Evolutionary conservation across 495 filamentous ascomycete genomes (phyloP), one percentile per base, ranked within the genome.

Genomic region (Zalerion maritima): DNA sequence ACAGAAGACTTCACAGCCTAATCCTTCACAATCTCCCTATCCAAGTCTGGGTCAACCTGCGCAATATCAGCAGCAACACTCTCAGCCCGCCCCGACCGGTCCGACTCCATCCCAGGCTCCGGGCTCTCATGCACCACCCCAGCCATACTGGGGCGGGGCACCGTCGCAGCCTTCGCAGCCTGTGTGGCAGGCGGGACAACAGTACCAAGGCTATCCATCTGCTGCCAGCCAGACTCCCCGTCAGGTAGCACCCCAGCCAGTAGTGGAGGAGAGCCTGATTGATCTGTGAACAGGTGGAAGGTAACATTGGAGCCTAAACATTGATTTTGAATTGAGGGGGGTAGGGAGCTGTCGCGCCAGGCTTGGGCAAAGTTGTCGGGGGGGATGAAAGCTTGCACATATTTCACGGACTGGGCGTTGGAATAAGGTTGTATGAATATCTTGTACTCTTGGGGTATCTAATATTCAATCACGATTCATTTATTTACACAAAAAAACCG

Each of bases 251-350:
- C 64, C 68, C 33, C 60, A 71, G 31, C 62, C 71, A 7, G 67
- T 71, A 9, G 62, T 82, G 33, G 87, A 96, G 54, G 87, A 96
- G 54, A 85, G 79, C 43, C 57, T 96, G 51, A 96, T 96, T 55
- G 87, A 96, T 46, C 58, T 82, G 32, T 82, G 55, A 54, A 11
- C 21, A 23, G 21, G 8, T 23, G 8, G 21, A 11, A 23, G 21
- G 8, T 23, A 23, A 23, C 21, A 23, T 23, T 23, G 11, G 21
- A 23, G 11, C 21, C 21, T 23, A 23, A 8, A 23, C 11, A 26
- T 6, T 5, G 10, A 27, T 7, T n/a, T 16, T 5, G n/a, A 5
- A 35, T 31, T 35, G 31, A 24, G 26, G 40, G 40, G 31, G 31
- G 38, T 38, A 26, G 32, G 19, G 12, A 20, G n/a, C 18, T 12